Evolutionary conservation across 1,284 basidiomycete species (phyloP), one percentile per base, ranked within the genome.

Genomic region (Grifola frondosa): DNA sequence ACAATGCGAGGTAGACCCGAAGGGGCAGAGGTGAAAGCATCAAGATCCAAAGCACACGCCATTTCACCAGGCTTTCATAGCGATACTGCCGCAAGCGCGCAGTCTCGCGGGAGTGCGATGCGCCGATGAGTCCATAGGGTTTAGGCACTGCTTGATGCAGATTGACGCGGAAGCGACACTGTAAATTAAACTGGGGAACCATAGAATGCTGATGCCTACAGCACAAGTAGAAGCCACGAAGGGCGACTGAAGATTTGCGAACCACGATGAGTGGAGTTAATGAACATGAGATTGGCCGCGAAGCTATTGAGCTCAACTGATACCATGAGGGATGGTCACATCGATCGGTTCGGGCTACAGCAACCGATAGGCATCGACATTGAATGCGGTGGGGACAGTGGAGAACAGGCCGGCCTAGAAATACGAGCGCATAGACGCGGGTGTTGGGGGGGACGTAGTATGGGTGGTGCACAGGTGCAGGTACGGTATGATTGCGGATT

Each of bases 1-100:
- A 53, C 31, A 59, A 45, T 13, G 56, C 33, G 19, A 59, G 24
- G 6, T 57, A 37, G 12, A 56, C 20, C 28, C 58, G 56, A 1
- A 58, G 54, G 16, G 58, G 39, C 5, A 61, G 32, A 11, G 58
- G 59, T 20, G 59, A 53, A 6, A 47, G 32, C 12, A 48, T 32
- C 22, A 58, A 37, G 24, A 58, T 52, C 10, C 37, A 40, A 9
- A 46, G 40, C 17, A 61, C 56, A 4, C 48, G 49, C 56, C 56
- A 61, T 29, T 36, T 40, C 12, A 37, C 29, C 22, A 61, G 46
- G 20, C 56, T 49, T 23, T 55, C 44, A 30, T 49, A 48, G 1
- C 57, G 56, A 31, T 58, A 45, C 35, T 57, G 57, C 6, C 59
- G 53, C 13, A 53, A 21, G 11, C 46, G 43, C n/a, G 40, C 31